phyloP scores from a whole-genome alignment of 148 eudicot genomes.

The Cornus controversa region DNA sequence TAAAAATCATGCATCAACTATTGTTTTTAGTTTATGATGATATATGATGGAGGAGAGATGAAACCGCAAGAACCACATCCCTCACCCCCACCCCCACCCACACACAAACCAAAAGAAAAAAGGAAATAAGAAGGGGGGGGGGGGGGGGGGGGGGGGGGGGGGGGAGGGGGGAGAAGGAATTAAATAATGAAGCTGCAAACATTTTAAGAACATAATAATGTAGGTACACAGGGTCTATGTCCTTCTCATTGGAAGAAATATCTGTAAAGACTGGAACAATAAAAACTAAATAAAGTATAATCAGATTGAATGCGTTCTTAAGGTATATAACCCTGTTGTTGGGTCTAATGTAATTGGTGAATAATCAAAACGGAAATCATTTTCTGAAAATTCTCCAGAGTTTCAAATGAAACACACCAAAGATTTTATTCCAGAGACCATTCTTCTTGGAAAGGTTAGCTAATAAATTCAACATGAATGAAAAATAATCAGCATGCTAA shows the following conservation, averaged over 20 bases:
- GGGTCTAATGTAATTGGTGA: not conserved
- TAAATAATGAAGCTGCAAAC: too few relatives aligned
- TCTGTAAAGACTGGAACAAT: not conserved
- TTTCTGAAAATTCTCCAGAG: not conserved
- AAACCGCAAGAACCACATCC: not conserved
- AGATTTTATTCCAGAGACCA: not conserved
- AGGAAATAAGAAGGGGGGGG: too few relatives aligned
- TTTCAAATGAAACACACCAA: not conserved
- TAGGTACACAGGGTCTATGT: not conserved
- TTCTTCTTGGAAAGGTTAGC: not conserved
- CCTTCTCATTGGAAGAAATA: not conserved
- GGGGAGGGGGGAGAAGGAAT: too few relatives aligned
- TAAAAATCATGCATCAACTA: not conserved
- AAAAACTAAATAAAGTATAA: not conserved
- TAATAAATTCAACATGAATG: not conserved
- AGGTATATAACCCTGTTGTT: not conserved
- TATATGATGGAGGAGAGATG: too few relatives aligned
- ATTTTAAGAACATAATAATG: not conserved
- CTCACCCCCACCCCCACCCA: not conserved
- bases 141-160: too few relatives aligned
- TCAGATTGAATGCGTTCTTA: too few relatives aligned
- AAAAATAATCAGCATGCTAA: not conserved
- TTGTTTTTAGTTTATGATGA: too few relatives aligned
- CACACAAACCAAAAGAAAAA: too few relatives aligned
- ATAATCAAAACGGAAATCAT: not conserved